A percentile compares a stretch with the other conserved stretches of the same genome.
phyloP scores from a whole-genome alignment of 208 protist species.

The Trypanosoma boissoni region DNA sequence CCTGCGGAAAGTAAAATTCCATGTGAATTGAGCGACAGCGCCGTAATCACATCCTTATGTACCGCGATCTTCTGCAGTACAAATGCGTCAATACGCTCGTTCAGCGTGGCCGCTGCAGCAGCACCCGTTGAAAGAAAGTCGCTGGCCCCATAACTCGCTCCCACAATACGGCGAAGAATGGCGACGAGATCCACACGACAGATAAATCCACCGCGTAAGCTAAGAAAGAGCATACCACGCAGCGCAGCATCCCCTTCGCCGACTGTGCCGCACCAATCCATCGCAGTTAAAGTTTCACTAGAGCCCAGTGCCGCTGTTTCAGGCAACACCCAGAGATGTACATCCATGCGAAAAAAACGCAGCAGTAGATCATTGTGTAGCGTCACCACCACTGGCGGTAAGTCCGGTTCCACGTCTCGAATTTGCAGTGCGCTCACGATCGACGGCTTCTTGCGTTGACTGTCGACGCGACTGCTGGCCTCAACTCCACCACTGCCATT shows the following conservation, averaged over 20 bases:
- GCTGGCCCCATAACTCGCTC: neutral
- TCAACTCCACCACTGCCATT: slow-evolving; percentile 1
- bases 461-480: slow-evolving; percentile 13
- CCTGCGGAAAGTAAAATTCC: slow-evolving; percentile 21
- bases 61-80: slow-evolving; percentile 7
- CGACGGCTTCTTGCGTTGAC: slow-evolving; percentile 19
- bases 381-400: slow-evolving; percentile 47
- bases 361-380: slow-evolving; percentile 63
- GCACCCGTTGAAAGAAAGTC: slow-evolving; percentile 20
- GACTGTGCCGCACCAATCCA: slow-evolving; percentile 43
- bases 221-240: slow-evolving; percentile 14
- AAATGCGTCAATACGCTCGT: slow-evolving; percentile 18
- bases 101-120: slow-evolving; percentile 22
- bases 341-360: slow-evolving; percentile 55
- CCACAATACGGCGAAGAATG: slow-evolving; percentile 13
- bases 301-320: slow-evolving; percentile 48
- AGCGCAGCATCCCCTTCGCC: slow-evolving; percentile 9
- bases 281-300: slow-evolving; percentile 49
- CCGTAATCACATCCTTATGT: slow-evolving; percentile 26
- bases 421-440: slow-evolving; percentile 39
- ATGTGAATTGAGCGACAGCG: slow-evolving; percentile 13
- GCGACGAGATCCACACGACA: slow-evolving; percentile 17
- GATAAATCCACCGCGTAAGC: slow-evolving; percentile 25
- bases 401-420: slow-evolving; percentile 31
- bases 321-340: slow-evolving; percentile 54